Conservation (phyloP, 2,329 filamentous ascomycete genomes). For the Rhexocercosporidium sp. region DNA sequence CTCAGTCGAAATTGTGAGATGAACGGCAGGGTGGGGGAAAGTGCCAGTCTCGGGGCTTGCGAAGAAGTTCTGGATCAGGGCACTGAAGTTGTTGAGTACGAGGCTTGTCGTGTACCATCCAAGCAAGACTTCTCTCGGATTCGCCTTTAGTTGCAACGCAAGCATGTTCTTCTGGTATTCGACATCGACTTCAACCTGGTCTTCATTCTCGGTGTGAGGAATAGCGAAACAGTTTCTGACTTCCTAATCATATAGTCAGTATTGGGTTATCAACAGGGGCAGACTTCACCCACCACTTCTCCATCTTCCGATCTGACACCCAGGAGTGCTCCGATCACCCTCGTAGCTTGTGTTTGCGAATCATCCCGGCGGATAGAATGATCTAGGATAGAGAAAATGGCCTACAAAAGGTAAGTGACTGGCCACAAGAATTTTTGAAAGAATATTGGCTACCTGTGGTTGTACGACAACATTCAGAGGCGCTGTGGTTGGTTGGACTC, state of each 20-base stretch:
- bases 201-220: constrained; percentile 96
- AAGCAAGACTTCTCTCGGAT: constrained; percentile 90
- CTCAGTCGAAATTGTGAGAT: constrained; percentile 91
- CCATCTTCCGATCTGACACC: constrained; percentile 95
- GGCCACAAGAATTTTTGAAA: background rate
- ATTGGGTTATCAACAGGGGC: background rate
- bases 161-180: constrained; percentile 99
- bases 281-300: constrained; percentile 62
- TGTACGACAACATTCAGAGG: constrained; percentile 94
- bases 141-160: constrained; percentile 88
- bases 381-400: constrained; percentile 81
- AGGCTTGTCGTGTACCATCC: constrained; percentile 98
- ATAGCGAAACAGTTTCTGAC: constrained; percentile 97
- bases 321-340: constrained; percentile 95
- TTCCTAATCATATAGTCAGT: constrained; percentile 52
- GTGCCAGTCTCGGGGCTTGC: constrained; percentile 95
- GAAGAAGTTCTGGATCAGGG: constrained; percentile 99
- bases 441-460: constrained; percentile 73
- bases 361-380: constrained; percentile 81
- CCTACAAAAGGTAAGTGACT: constrained; percentile 49
- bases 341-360: constrained; percentile 78
- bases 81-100: constrained; percentile 97
- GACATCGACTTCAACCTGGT: constrained; percentile 99
- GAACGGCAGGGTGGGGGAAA: constrained; percentile 95
- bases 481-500: constrained; percentile 77